Evolutionary conservation across 2,329 filamentous ascomycete genomes (phyloP).

Genomic region (Helicocarpus griseus): DNA sequence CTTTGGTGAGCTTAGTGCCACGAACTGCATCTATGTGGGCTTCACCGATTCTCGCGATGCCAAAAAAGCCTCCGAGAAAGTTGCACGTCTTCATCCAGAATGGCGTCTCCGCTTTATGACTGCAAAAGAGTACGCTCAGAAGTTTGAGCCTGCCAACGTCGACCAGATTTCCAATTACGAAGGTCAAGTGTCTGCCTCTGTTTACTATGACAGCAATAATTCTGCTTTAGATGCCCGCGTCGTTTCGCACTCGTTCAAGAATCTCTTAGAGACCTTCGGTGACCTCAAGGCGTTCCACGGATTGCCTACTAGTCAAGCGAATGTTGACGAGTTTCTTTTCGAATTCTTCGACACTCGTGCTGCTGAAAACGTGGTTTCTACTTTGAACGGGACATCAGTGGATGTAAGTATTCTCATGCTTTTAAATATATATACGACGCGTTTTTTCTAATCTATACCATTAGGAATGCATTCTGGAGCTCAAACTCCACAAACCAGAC

Average conservation of each 20-base stretch:
- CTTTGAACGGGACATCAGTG: constrained; percentile 26
- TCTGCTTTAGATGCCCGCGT: constrained; percentile 18
- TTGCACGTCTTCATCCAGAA: constrained; percentile 34
- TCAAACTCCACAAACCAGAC: constrained; percentile 24
- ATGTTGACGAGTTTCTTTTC: constrained; percentile 27
- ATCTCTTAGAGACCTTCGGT: constrained; percentile 28
- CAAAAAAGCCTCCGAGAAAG: constrained; percentile 40
- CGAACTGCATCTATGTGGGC: constrained; percentile 42
- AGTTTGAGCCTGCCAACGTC: constrained; percentile 20
- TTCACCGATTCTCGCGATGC: constrained; percentile 55
- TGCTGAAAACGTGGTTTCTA: constrained; percentile 26
- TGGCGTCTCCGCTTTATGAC: constrained; percentile 42
- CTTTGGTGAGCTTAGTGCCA: constrained; percentile 24
- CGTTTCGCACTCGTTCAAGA: constrained; percentile 41
- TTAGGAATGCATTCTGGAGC: constrained; percentile 24
- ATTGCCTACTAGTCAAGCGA: constrained; percentile 19
- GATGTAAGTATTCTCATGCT: constrained; percentile 20
- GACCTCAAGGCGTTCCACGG: constrained; percentile 27
- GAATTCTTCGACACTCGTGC: constrained; percentile 32
- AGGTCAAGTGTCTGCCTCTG: constrained; percentile 47
- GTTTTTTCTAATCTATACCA: neutral
- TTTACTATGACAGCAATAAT: constrained; percentile 30
- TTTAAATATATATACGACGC: neutral
- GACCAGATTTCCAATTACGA: constrained; percentile 38
- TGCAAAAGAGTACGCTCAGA: constrained; percentile 37